phyloP scores from a whole-genome alignment of 2,329 filamentous ascomycete species.

The Penicillium frequentans region DNA sequence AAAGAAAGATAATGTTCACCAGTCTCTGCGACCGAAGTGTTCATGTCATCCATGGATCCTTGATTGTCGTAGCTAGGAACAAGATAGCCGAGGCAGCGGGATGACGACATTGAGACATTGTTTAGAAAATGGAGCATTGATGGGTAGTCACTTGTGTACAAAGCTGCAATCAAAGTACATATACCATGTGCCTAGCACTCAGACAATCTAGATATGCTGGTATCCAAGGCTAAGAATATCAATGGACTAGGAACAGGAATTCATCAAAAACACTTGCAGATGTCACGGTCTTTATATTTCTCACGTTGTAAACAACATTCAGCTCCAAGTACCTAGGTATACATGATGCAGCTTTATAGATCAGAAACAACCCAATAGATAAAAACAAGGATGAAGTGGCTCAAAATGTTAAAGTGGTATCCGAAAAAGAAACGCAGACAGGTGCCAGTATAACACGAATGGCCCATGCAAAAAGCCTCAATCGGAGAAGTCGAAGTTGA shows the following conservation, averaged over 20 bases:
- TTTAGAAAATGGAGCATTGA: not conserved
- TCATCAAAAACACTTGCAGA: not conserved
- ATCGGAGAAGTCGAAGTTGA: slow-evolving; percentile 6
- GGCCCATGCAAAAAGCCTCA: slow-evolving; percentile 16
- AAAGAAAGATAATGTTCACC: not conserved
- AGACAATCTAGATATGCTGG: not conserved
- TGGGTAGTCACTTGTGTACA: not conserved
- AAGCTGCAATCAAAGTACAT: not conserved
- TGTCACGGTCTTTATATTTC: not conserved
- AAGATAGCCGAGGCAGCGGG: slow-evolving; percentile 10
- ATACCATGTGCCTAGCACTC: not conserved
- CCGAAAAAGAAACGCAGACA: slow-evolving; percentile 16
- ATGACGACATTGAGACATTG: slow-evolving; percentile 22
- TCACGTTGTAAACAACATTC: not conserved
- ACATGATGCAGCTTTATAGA: not conserved
- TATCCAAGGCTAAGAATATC: no score
- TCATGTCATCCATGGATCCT: not conserved
- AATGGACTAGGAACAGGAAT: not conserved
- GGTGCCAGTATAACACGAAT: slow-evolving; percentile 2
- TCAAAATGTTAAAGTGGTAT: slow-evolving; percentile 12
- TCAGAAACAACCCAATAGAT: slow-evolving; percentile 4
- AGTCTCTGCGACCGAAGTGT: not conserved
- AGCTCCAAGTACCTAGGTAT: not conserved
- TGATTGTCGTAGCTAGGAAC: not conserved
- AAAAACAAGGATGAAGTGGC: not conserved